These are phyloP conservation scores for Aspergillus saccharolyticus DNA, from an alignment of 495 filamentous ascomycete species.

Conservation along the genomic window DNA sequence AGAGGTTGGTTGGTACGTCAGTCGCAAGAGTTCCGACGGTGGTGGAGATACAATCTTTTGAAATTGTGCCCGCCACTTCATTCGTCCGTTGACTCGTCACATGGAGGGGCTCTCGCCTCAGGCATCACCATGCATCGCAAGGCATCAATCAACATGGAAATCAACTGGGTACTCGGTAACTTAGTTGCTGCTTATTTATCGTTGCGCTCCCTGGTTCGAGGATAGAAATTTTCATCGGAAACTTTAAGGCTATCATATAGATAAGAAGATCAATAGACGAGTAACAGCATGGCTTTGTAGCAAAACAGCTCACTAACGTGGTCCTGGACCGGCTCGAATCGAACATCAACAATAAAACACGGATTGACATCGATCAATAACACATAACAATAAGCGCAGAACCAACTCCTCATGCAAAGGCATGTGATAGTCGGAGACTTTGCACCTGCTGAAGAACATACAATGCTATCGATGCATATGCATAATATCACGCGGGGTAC, in stretches of 20 bases:
- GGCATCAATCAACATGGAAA: conserved; percentile 3
- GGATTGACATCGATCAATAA: neutral
- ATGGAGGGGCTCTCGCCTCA: conserved; percentile 23
- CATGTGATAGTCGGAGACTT: neutral
- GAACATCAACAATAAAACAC: neutral
- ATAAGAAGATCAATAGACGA: too few species aligned
- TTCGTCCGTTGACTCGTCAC: conserved; percentile 19
- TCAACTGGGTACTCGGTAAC: too few species aligned
- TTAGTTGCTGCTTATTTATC: conserved; percentile 25
- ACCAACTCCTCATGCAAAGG: neutral
- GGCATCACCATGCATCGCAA: conserved; percentile 24
- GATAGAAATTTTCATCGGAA: too few species aligned
- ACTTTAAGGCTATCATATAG: too few species aligned
- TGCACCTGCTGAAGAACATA: neutral
- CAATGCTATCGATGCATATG: neutral
- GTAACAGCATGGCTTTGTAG: neutral
- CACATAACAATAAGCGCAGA: neutral
- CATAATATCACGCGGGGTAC: neutral
- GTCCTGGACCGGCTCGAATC: neutral
- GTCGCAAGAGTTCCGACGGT: conserved; percentile 2
- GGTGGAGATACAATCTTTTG: conserved; percentile 22
- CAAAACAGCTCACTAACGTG: neutral
- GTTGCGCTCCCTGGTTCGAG: too few species aligned
- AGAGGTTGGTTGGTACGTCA: conserved; percentile 4
- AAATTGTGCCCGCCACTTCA: conserved; percentile 27